phyloP scores from a whole-genome alignment of 2,329 filamentous ascomycete genomes.

The Didymella sp. region DNA sequence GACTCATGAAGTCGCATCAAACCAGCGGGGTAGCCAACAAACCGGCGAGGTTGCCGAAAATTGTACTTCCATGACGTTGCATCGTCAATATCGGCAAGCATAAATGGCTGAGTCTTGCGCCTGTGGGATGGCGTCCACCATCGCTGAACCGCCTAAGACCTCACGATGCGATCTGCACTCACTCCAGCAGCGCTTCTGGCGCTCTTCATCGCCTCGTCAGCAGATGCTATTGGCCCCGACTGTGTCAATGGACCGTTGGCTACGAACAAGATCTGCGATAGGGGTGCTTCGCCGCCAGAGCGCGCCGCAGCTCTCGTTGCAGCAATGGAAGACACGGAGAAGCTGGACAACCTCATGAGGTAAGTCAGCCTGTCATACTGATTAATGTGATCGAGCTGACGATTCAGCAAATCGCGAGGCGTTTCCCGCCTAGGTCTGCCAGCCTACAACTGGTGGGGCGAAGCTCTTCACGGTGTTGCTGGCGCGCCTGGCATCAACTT shows the following conservation, averaged over 20 bases:
- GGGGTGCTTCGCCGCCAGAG: not conserved
- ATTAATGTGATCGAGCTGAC: not conserved
- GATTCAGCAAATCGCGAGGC: not conserved
- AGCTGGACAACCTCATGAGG: not conserved
- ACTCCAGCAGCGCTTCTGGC: not conserved
- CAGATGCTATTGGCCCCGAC: not conserved
- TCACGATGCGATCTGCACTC: not conserved
- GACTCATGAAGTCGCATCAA: not conserved
- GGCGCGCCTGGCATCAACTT: not conserved
- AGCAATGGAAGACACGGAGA: not conserved
- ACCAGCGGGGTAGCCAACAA: not conserved
- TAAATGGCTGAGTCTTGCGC: not conserved
- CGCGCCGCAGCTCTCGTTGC: not conserved
- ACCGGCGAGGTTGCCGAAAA: not conserved
- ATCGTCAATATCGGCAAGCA: not conserved
- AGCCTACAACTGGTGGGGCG: not conserved
- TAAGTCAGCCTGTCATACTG: not conserved
- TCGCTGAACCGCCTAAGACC: not conserved
- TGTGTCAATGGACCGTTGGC: not conserved
- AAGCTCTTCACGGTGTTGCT: not conserved
- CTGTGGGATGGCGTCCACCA: not conserved
- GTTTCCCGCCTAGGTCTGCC: not conserved
- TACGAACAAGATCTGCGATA: not conserved
- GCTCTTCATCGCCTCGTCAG: not conserved
- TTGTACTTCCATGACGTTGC: not conserved